Conservation (phyloP, 2,329 filamentous ascomycete genomes). For the Diplodia sapinea region DNA sequence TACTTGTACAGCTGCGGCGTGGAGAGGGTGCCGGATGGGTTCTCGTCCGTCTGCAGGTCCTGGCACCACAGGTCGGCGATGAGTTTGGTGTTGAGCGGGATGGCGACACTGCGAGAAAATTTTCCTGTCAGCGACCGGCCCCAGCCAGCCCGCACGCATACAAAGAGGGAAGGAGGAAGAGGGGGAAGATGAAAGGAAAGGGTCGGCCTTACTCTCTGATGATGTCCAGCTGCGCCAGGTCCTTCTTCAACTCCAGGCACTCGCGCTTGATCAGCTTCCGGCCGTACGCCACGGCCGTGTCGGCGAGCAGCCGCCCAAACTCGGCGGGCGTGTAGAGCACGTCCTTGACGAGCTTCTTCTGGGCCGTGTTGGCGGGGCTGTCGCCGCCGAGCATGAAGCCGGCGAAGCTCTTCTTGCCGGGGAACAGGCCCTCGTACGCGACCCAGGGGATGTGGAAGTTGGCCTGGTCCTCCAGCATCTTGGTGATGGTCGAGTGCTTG, state of each 20-base stretch:
- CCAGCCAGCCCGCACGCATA: no score
- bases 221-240: constrained; percentile 30
- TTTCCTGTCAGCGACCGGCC: no score
- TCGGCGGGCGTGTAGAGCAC: constrained; percentile 29
- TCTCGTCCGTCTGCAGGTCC: constrained; percentile 33
- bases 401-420: constrained; percentile 32
- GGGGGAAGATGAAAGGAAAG: neutral
- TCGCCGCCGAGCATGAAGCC: constrained; percentile 33
- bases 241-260: constrained; percentile 2
- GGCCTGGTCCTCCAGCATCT: constrained; percentile 29
- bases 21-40: constrained; percentile 48
- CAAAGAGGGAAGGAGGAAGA: no score
- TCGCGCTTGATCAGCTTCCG: constrained; percentile 13
- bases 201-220: constrained; percentile 27
- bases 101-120: constrained; percentile 31
- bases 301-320: constrained; percentile 26
- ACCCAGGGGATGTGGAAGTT: constrained; percentile 32
- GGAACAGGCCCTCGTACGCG: constrained; percentile 32
- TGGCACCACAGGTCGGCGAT: constrained; percentile 38
- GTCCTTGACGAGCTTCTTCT: constrained; percentile 28
- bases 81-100: constrained; percentile 39
- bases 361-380: constrained; percentile 25
- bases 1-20: constrained; percentile 61
- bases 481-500: constrained; percentile 20
- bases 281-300: constrained; percentile 1